Conservation (phyloP, 192 early-diverging fungal genomes). For the Rhizoclosmatium sp. region DNA sequence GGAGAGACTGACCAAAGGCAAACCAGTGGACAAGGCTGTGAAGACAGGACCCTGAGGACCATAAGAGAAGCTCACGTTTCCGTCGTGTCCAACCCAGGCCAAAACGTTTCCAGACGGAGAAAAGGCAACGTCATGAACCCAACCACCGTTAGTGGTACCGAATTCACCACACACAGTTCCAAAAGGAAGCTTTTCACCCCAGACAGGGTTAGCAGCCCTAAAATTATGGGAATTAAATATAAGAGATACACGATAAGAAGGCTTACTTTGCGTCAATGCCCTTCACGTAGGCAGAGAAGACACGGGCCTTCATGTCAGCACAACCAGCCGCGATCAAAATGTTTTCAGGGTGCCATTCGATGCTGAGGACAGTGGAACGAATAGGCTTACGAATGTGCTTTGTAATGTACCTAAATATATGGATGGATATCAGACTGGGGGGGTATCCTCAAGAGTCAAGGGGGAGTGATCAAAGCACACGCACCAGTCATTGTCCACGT, state of each 20-base stretch:
- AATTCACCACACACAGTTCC: constrained; percentile 92
- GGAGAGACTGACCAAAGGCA: constrained; percentile 81
- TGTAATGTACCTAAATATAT: constrained; percentile 47
- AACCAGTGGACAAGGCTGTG: constrained; percentile 64
- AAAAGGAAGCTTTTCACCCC: constrained; percentile 96
- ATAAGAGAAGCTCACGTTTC: constrained; percentile 79
- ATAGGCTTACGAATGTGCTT: constrained; percentile 97
- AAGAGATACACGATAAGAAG: neutral
- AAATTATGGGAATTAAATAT: neutral
- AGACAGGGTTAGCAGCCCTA: constrained; percentile 78
- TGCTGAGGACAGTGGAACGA: constrained; percentile 82
- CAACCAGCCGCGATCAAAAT: constrained; percentile 88
- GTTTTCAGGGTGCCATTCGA: constrained; percentile 98
- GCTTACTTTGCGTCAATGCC: constrained; percentile 85
- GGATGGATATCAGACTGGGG: too few species aligned
- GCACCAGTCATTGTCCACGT: constrained; percentile 96
- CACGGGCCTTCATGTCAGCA: constrained; percentile 78
- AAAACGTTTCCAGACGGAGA: constrained; percentile 87
- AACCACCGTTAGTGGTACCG: constrained; percentile 71
- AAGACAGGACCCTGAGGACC: constrained; percentile 68
- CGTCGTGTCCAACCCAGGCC: constrained; percentile 90
- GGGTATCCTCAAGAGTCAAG: too few species aligned
- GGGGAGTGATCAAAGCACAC: constrained; percentile 40
- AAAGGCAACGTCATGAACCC: constrained; percentile 93
- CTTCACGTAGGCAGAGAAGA: constrained; percentile 95